phyloP scores from a whole-genome alignment of 139 green algal species.

The Pedinophyceae sp. region DNA sequence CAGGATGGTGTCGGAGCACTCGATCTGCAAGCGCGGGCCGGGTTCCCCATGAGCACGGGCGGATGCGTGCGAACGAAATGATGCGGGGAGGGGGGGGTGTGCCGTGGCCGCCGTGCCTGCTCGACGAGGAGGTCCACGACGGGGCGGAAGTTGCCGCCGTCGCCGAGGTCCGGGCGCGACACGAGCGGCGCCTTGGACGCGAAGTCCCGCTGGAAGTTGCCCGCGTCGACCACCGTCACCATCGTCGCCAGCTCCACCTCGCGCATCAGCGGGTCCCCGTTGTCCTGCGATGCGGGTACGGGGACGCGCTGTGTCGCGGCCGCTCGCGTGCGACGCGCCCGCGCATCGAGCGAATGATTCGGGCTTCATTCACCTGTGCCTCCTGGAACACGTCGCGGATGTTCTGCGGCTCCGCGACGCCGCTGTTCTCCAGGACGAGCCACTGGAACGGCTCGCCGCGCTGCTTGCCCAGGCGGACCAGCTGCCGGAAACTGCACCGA shows the following conservation, averaged over 20 bases:
- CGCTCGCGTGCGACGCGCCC: no score
- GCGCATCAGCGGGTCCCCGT: slow-evolving; percentile 47
- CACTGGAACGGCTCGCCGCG: slow-evolving; percentile 50
- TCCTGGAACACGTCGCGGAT: slow-evolving; percentile 80
- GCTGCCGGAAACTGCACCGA: slow-evolving; percentile 73
- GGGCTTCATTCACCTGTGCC: no score
- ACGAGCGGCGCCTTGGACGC: slow-evolving; percentile 37
- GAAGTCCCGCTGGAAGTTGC: slow-evolving; percentile 66
- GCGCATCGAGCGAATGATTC: slow-evolving; percentile 1
- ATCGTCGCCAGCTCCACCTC: slow-evolving; percentile 63
- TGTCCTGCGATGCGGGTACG: no score
- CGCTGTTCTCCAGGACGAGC: slow-evolving; percentile 82
- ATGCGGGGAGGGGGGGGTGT: no score
- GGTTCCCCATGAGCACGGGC: background rate
- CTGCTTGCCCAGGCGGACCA: slow-evolving; percentile 51
- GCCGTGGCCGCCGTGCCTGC: no score
- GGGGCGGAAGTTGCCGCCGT: slow-evolving; percentile 59
- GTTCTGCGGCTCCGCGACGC: slow-evolving; percentile 80
- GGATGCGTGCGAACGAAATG: no score
- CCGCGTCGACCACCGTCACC: slow-evolving; percentile 66
- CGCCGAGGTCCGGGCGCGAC: slow-evolving; percentile 66
- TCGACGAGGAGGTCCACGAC: slow-evolving; percentile 87
- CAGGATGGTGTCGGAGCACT: slow-evolving; percentile 73
- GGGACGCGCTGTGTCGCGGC: no score
- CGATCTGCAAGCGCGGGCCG: slow-evolving; percentile 8